Percentiles rank a stretch among this genome's conserved stretches.
These are phyloP conservation scores for Colletotrichum echinochloae DNA, from an alignment of 2,329 filamentous ascomycete genomes.

Conservation along the genomic window DNA sequence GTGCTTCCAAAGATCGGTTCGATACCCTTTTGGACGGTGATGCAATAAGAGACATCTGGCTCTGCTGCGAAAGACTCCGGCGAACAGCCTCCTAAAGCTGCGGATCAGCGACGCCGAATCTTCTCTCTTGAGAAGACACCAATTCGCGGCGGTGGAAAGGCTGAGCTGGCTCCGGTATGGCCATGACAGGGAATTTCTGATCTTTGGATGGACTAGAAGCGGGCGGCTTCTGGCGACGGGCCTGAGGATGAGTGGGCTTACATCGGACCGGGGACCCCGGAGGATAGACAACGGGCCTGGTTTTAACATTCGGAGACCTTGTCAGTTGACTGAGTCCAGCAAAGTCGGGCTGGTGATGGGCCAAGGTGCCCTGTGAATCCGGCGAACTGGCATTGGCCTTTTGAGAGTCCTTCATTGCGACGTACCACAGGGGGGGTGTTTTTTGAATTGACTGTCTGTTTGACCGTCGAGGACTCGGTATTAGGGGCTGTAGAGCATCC, in stretches of 20 bases:
- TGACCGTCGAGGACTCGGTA: background rate
- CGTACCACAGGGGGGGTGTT: slow-evolving; percentile 22
- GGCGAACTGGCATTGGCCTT: background rate
- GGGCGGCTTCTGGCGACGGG: slow-evolving; percentile 2
- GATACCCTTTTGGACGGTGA: slow-evolving; percentile 28
- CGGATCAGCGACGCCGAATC: slow-evolving; percentile 39
- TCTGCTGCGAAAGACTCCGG: slow-evolving; percentile 41
- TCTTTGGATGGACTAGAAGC: background rate
- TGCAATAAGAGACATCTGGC: slow-evolving; percentile 36
- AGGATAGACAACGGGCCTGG: slow-evolving; percentile 12
- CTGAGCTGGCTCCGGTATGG: background rate
- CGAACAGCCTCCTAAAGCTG: slow-evolving; percentile 40
- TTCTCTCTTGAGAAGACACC: slow-evolving; percentile 18
- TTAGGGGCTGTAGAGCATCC: slow-evolving; percentile 27
- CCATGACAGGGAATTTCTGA: background rate
- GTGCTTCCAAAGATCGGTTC: slow-evolving; percentile 7
- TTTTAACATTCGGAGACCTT: background rate
- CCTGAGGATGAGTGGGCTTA: background rate
- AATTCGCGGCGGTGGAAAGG: background rate
- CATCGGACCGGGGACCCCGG: slow-evolving; percentile 23
- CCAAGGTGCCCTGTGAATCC: background rate
- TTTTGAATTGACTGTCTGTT: slow-evolving; percentile 19
- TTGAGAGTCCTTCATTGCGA: slow-evolving; percentile 7
- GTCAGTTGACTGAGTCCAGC: background rate
- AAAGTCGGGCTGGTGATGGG: background rate